Base-by-base conservation (phyloP, 805 yeast species). In the Candida maris region DNA sequence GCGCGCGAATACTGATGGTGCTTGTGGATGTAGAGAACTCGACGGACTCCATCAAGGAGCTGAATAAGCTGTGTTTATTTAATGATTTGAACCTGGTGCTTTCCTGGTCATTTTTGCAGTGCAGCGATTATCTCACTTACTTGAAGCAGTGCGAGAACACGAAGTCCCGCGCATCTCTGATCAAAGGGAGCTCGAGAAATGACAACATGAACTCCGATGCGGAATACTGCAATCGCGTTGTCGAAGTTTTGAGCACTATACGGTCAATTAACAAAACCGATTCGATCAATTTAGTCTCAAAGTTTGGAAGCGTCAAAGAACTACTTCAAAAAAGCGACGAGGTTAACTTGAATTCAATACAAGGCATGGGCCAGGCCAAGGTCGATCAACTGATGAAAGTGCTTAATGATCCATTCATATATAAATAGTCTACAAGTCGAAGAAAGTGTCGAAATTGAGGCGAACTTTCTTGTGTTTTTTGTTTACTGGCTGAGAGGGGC, bases 21-120 rank as follows among this genome's bases (percentile, higher is more conserved):
- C 78, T 81, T 5, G 80, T 82, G 5, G 93, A 83, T 51, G 74
- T 81, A 8, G 81, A 74, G 9, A 73, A 77, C 19, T 71, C 70
- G 19, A 71, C 69, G 35, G 80, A 75, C 25, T 50, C 66, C 1
- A 45, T 75, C 19, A 62, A 77, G 17, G 70, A 67, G 27, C 47
- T 75, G 22, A 68, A 67, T 57, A 72, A 66, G 34, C 51, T 75
- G 14, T 71, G 78, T 43, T 48, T 76, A 17, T 65, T 68, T 38
- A 72, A 75, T 39, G 74, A 73, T 39, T 46, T 76, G 27, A 59
- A 76, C 5, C 48, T 76, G 44, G 61, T 76, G 2, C 54, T 75
- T 27, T 71, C 77, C 3, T 75, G 80, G 79, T 67, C 68, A 14
- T 73, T 68, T 44, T 75, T 71, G 32, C 80, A 77, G 45, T 77